Conservation (phyloP, 306 rosid species). For the Elaeagnus macrophylla region DNA sequence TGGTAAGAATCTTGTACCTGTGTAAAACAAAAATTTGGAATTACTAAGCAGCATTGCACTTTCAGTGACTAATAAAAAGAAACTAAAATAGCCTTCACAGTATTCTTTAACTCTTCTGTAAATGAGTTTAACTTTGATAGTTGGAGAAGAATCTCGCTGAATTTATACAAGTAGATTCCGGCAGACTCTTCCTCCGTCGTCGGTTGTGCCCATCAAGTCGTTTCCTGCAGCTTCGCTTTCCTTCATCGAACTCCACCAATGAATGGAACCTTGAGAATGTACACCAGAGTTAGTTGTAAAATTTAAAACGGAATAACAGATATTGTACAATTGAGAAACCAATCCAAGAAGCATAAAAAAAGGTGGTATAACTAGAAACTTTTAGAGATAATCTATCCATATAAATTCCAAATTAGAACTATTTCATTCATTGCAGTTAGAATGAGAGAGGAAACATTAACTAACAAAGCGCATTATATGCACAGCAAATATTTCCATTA, state of each 20-base stretch:
- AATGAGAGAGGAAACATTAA: too few relatives aligned
- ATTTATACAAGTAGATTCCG: constrained; percentile 43
- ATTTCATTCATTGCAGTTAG: too few relatives aligned
- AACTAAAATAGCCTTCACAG: background rate
- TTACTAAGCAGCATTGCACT: background rate
- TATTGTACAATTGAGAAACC: background rate
- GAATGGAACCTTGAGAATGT: constrained; percentile 60
- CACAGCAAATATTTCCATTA: too few relatives aligned
- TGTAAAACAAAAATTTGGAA: background rate
- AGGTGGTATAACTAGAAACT: too few relatives aligned
- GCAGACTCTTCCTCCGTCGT: constrained; percentile 78
- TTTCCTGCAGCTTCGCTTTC: constrained; percentile 81
- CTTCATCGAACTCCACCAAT: constrained; percentile 74
- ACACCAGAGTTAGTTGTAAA: background rate
- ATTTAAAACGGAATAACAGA: background rate
- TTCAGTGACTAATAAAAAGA: background rate
- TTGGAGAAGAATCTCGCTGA: constrained; percentile 42
- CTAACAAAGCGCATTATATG: too few relatives aligned
- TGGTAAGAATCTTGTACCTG: constrained; percentile 31
- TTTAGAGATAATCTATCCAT: too few relatives aligned
- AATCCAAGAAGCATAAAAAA: constrained; percentile 2
- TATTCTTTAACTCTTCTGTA: background rate
- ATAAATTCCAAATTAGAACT: too few relatives aligned
- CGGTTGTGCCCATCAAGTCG: constrained; percentile 81
- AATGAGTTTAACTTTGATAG: constrained; percentile 46